phyloP scores from a whole-genome alignment of 331 rosid species.

The Quercus tomentella region DNA sequence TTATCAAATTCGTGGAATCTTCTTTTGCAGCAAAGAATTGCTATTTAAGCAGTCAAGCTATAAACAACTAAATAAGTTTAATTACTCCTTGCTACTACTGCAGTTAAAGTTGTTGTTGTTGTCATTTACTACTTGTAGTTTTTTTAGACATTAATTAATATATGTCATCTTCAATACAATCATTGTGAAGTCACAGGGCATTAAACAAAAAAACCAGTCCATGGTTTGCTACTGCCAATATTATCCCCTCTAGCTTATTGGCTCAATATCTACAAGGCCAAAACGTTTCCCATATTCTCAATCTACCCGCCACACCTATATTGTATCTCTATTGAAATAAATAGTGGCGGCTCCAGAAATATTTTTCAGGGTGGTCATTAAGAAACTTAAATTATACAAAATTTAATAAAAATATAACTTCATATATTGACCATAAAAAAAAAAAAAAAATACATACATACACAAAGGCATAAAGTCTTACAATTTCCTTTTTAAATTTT shows the following conservation, averaged over 20 bases:
- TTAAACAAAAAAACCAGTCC: conserved; percentile 88
- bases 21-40: not conserved
- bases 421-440: too few relatives aligned
- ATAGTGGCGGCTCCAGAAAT: rapidly evolving
- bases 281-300: conserved; percentile 69
- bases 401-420: too few relatives aligned
- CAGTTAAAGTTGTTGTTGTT: not conserved
- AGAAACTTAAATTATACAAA: too few relatives aligned
- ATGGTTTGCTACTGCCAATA: conserved; percentile 84
- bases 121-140: not conserved
- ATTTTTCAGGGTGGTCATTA: too few relatives aligned
- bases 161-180: not conserved
- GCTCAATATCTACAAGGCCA: conserved; percentile 58
- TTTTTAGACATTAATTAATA: not conserved
- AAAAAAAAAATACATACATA: too few relatives aligned
- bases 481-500: too few relatives aligned
- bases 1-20: not conserved
- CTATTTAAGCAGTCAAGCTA: too few relatives aligned
- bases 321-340: conserved; percentile 23
- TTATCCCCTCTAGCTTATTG: conserved; percentile 67
- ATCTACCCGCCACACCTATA: conserved; percentile 57
- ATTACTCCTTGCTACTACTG: too few relatives aligned
- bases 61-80: too few relatives aligned
- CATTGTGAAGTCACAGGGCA: conserved; percentile 41
- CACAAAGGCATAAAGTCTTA: too few relatives aligned